These are phyloP conservation scores for Salix udensis DNA, from an alignment of 345 rosid species.

Conservation along the genomic window DNA sequence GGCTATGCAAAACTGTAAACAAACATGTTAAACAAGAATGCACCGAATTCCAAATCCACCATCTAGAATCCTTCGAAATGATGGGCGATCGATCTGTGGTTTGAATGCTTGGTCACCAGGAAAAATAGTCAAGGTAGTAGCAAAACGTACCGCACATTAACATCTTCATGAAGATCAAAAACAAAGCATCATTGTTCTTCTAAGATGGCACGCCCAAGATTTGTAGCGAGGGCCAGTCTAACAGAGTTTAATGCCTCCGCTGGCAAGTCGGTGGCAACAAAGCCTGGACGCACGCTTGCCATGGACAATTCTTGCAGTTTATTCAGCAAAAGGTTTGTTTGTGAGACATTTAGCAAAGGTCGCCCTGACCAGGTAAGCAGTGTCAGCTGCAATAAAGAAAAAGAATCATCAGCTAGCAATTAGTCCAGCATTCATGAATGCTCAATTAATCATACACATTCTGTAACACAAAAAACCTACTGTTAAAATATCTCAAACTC, in stretches of 20 bases:
- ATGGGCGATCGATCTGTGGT: not conserved
- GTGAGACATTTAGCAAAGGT: conserved; percentile 59
- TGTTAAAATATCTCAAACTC: too few relatives aligned
- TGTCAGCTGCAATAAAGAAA: conserved; percentile 48
- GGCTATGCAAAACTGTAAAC: not conserved
- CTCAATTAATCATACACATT: not conserved
- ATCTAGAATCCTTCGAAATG: not conserved
- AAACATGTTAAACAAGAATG: not conserved
- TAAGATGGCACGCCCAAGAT: conserved; percentile 76
- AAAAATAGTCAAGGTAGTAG: not conserved
- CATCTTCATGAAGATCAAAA: not conserved
- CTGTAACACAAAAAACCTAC: too few relatives aligned
- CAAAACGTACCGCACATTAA: not conserved
- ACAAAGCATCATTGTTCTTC: conserved; percentile 42
- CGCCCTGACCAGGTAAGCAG: conserved; percentile 69
- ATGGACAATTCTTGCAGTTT: conserved; percentile 76
- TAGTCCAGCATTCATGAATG: not conserved
- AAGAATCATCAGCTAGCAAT: not conserved
- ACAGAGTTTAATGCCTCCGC: conserved; percentile 59
- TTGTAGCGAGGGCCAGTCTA: conserved; percentile 75
- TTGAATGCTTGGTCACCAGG: not conserved
- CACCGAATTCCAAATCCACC: not conserved
- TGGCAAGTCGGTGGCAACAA: conserved; percentile 56
- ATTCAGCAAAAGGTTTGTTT: conserved; percentile 71
- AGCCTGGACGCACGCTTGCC: conserved; percentile 69